Base-by-base conservation (phyloP, 805 yeast genomes). In the Kuraishia molischiana region DNA sequence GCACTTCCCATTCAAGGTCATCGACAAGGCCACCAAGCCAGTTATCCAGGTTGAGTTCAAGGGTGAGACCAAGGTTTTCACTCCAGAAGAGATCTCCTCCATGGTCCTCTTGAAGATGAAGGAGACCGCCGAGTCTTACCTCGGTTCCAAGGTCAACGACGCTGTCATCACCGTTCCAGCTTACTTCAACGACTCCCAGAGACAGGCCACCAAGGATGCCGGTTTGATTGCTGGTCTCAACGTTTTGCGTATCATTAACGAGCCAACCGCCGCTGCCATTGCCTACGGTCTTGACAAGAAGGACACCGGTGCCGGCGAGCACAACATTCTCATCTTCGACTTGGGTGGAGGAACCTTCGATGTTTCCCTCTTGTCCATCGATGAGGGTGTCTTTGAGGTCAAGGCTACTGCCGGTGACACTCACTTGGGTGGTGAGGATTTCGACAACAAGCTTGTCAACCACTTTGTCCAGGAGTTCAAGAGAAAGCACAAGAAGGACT, bases 321-420 rank as follows among this genome's bases (percentile, higher is more conserved):
- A 81, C 74, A 80, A 83, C 66, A 90, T 86, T 45, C 73, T 86
- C 59, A 86, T 86, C 57, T 86, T 86, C 74, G 96, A 86, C 68
- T 74, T 86, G 59, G 96, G 96, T 77, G 96, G 96, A 69, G 96
- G 96, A 74, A 86, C 96, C 58, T 86, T 86, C 69, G 96, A 86
- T 85, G 96, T 87, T 47, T 87, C 95, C 37, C 72, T 86, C 52
- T 74, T 86, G 56, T 78, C 85, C 62, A 85, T 86, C 62, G 90
- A 87, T 63, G 95, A 90, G 58, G 96, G 96, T 79, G 87, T 86
- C 59, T 86, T 86, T 74, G 87, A 87, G 61, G 96, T 86, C 58
- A 86, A 86, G 76, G 94, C 95, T 53, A 86, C 96, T 45, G 86
- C 85, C 41, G 86, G 84, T 63, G 85, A 87, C 61, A 85, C 90